Percentiles rank a stretch among this genome's conserved stretches.
Conservation (phyloP, 352 stramenopile species). For the Saprolegnia parasitica region DNA sequence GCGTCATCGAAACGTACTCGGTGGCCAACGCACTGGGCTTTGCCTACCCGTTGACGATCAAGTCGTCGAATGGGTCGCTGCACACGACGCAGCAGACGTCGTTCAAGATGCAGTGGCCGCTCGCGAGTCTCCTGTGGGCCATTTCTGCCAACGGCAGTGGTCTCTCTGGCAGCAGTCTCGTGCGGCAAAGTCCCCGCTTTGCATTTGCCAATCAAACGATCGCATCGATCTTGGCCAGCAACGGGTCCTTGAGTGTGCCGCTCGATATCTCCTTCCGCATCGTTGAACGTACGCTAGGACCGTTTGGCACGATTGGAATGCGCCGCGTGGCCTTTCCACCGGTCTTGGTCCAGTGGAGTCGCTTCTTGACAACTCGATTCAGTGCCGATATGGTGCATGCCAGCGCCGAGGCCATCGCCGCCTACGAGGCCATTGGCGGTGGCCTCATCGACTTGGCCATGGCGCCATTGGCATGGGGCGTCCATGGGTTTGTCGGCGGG, state of each 20-base stretch:
- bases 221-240: not conserved
- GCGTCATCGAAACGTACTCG: slow-evolving; percentile 18
- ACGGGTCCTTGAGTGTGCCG: not conserved
- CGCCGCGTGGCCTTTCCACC: not conserved
- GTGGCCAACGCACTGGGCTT: slow-evolving; percentile 20
- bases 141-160: not conserved
- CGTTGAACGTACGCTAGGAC: not conserved
- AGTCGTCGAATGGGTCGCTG: slow-evolving; percentile 15
- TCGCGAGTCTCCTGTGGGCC: not conserved
- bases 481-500: not conserved
- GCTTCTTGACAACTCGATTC: not conserved
- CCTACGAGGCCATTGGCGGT: not conserved
- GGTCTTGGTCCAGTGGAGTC: not conserved
- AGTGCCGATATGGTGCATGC: not conserved
- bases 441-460: not conserved
- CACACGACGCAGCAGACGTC: slow-evolving; percentile 3
- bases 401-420: not conserved
- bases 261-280: not conserved
- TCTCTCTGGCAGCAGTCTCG: slow-evolving; percentile 3
- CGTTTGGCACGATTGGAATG: slow-evolving; percentile 9
- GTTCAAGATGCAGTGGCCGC: slow-evolving; percentile 22
- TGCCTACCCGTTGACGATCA: slow-evolving; percentile 4
- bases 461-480: not conserved
- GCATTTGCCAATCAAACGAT: slow-evolving; percentile 14
- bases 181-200: not conserved